These are phyloP conservation scores for Phytophthora sojae DNA, from an alignment of 352 stramenopile genomes.

Conservation along the genomic window DNA sequence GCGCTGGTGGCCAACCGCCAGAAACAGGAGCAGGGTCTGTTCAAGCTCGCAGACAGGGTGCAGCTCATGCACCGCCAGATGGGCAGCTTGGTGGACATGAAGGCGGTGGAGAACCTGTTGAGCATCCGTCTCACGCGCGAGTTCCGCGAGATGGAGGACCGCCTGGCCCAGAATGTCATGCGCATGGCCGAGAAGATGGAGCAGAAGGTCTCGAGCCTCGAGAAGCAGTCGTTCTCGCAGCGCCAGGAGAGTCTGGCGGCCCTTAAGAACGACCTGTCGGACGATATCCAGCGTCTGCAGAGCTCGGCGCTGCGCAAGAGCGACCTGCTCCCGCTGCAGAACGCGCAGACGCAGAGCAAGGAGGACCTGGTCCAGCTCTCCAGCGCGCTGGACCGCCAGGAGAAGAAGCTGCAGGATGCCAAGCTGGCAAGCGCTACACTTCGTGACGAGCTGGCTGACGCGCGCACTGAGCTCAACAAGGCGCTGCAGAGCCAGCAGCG, in stretches of 20 bases:
- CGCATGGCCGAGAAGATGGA: constrained; percentile 79
- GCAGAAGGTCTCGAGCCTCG: constrained; percentile 60
- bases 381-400: constrained; percentile 63
- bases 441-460: constrained; percentile 62
- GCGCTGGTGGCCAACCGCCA: constrained; percentile 51
- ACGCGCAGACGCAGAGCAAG: constrained; percentile 65
- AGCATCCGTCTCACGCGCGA: constrained; percentile 73
- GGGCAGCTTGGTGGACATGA: constrained; percentile 62
- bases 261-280: constrained; percentile 64
- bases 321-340: constrained; percentile 62
- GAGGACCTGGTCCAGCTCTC: constrained; percentile 70
- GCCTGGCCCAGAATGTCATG: constrained; percentile 59
- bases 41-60: constrained; percentile 63
- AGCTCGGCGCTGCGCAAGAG: constrained; percentile 51
- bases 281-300: constrained; percentile 70
- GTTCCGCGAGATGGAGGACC: constrained; percentile 77
- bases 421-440: constrained; percentile 54
- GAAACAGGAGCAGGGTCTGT: constrained; percentile 66
- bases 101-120: constrained; percentile 71
- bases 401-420: constrained; percentile 66
- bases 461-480: constrained; percentile 65
- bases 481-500: constrained; percentile 60
- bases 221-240: constrained; percentile 62
- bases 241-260: constrained; percentile 56
- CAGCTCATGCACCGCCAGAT: constrained; percentile 61